Evolutionary conservation across 805 yeast genomes (phyloP).

Genomic region (Starmerella kuoi): DNA sequence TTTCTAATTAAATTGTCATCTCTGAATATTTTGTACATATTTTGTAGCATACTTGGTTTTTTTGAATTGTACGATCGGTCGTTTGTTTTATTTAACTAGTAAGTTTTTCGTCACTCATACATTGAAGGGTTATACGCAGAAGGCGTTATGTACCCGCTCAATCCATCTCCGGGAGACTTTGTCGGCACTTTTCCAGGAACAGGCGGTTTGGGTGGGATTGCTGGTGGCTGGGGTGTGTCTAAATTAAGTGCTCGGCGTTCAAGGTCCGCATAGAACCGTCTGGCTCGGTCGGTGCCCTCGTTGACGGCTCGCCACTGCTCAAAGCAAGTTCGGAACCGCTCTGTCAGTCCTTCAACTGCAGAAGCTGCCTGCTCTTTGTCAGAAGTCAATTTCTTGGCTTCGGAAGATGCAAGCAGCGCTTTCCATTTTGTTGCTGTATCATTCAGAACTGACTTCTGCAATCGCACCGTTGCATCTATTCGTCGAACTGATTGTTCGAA

Average conservation of each 20-base stretch:
- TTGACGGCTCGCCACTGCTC: slow-evolving; percentile 46
- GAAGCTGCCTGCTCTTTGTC: slow-evolving; percentile 29
- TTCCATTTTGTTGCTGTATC: slow-evolving; percentile 38
- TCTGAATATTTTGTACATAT: too few relatives aligned
- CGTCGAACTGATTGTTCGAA: slow-evolving; percentile 58
- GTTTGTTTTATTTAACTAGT: too few relatives aligned
- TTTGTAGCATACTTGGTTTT: too few relatives aligned
- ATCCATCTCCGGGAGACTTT: slow-evolving; percentile 3
- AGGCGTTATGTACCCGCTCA: slow-evolving; percentile 21
- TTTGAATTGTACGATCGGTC: too few relatives aligned
- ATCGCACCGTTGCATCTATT: slow-evolving; percentile 52
- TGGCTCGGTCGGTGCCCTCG: slow-evolving; percentile 50
- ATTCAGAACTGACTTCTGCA: slow-evolving; percentile 46
- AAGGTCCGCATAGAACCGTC: slow-evolving; percentile 47
- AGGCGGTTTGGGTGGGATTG: slow-evolving; percentile 23
- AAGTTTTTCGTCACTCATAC: background rate
- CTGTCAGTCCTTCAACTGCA: slow-evolving; percentile 31
- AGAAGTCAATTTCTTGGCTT: slow-evolving; percentile 31
- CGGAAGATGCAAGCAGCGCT: slow-evolving; percentile 36
- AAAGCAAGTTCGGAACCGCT: slow-evolving; percentile 38
- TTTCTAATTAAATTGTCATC: too few relatives aligned
- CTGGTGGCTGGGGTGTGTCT: slow-evolving; percentile 10
- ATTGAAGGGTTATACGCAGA: slow-evolving; percentile 18
- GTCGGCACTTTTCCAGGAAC: slow-evolving; percentile 14
- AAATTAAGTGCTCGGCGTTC: slow-evolving; percentile 27